Evolutionary conservation across 1,284 basidiomycete species (phyloP), one percentile per base, ranked within the genome.

Genomic region (Fomitopsis schrenkii): DNA sequence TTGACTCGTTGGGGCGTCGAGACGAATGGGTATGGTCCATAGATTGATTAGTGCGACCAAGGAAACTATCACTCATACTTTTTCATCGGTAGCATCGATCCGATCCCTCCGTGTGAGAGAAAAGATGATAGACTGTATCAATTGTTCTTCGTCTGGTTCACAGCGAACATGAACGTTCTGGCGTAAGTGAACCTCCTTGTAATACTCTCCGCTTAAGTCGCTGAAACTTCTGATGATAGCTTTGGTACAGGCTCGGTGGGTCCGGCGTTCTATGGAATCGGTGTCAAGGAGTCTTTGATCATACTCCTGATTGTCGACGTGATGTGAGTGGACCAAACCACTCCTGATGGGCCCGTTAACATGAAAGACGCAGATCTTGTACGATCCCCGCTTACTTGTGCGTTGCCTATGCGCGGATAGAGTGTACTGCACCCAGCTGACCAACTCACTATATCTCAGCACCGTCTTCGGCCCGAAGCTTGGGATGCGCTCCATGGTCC

Each of bases 401-500:
- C 70, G 84, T 71, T 10, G 10, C 19, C 10, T 53, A 8, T 2
- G 17, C 26, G 9, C 52, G 2, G 1, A n/a, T 35, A 41, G 22
- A 8, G 36, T 5, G 12, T 30, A 5, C 7, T 38, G 22, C 9
- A 8, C 15, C 5, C 35, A 12, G 5, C n/a, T 14, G 10, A 42
- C 19, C 22, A 14, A 19, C n/a, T 41, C 22, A 57, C 30, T 17
- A 5, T 19, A 5, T 1, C 56, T 2, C 59, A 84, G 82, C 61
- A 81, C 83, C 1, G 81, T 84, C 1, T 87, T 85, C 64, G 87
- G 87, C 1, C 84, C 85, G 10, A 83, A 84, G 64, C 75, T 85
- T 0, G 87, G 87, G 3, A 81, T 83, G 68, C 78, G 87, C 28
- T 83, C 85, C 28, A 88, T 90, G 87, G 80, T 86, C 2, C 81